These are phyloP conservation scores for Penicillium antarcticum DNA, from an alignment of 495 filamentous ascomycete genomes.

Conservation along the genomic window DNA sequence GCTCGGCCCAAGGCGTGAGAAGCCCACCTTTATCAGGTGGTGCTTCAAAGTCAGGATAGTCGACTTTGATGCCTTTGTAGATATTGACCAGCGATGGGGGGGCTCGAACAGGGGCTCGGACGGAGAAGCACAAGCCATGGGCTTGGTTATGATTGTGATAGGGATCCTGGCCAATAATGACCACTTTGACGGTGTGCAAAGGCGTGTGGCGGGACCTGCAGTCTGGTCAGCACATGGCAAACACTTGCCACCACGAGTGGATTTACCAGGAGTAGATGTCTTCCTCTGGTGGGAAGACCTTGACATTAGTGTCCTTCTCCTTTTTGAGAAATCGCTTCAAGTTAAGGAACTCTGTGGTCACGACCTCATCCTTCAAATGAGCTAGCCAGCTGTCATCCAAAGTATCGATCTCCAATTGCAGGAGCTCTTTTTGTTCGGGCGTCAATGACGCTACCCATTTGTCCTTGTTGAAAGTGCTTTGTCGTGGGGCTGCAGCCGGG, in stretches of 20 bases:
- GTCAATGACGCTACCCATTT: constrained; percentile 80
- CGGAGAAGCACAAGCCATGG: constrained; percentile 92
- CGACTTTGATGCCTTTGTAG: constrained; percentile 77
- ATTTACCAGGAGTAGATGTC: constrained; percentile 93
- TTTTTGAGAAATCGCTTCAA: constrained; percentile 83
- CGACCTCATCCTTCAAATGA: constrained; percentile 78
- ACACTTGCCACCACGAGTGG: background rate
- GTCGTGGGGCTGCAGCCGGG: constrained; percentile 14
- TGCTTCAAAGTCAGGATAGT: constrained; percentile 75
- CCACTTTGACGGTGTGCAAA: constrained; percentile 77
- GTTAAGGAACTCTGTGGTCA: constrained; percentile 72
- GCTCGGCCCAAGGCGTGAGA: constrained; percentile 88
- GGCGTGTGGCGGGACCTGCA: constrained; percentile 86
- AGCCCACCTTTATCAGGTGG: constrained; percentile 77
- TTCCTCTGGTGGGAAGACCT: constrained; percentile 76
- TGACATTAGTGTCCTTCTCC: constrained; percentile 69
- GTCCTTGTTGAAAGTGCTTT: constrained; percentile 74
- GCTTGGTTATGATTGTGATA: constrained; percentile 97
- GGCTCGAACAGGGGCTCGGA: constrained; percentile 80
- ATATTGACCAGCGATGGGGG: constrained; percentile 90
- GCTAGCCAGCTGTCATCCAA: constrained; percentile 88
- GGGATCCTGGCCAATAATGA: constrained; percentile 93
- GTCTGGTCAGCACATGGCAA: constrained; percentile 4
- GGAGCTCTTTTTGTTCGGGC: constrained; percentile 73
- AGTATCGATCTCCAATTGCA: constrained; percentile 87